Evolutionary conservation across 805 yeast genomes (phyloP).

Genomic region (Pichia membranifaciens): DNA sequence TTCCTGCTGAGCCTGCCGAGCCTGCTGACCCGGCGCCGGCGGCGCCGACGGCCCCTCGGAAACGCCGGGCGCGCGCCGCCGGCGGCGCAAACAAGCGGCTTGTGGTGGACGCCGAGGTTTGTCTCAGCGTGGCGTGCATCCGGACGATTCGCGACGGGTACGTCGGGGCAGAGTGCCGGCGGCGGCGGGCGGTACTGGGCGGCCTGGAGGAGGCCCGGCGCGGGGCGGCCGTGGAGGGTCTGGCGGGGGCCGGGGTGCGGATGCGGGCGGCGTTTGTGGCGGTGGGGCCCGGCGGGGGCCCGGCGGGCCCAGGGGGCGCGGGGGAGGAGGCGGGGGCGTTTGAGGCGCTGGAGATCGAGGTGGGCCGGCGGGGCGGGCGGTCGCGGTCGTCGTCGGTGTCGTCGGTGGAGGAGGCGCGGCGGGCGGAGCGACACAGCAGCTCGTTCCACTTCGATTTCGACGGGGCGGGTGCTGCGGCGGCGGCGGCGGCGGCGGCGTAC

Average conservation of each 20-base stretch:
- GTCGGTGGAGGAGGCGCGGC: conserved; percentile 15
- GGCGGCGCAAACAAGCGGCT: neutral
- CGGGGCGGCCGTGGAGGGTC: neutral
- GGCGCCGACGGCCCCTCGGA: too few relatives aligned
- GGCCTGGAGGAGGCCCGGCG: too few relatives aligned
- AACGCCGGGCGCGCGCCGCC: too few relatives aligned
- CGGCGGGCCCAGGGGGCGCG: conserved; percentile 5
- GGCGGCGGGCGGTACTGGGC: too few relatives aligned
- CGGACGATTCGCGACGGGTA: conserved; percentile 3
- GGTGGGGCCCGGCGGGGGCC: too few relatives aligned
- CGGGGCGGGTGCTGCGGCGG: neutral
- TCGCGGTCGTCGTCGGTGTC: conserved; percentile 17
- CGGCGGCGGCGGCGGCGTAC: neutral
- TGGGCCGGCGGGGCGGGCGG: conserved; percentile 4
- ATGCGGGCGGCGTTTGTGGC: neutral
- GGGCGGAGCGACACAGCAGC: conserved; percentile 8
- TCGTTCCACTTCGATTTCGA: conserved; percentile 14
- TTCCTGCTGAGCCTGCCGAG: too few relatives aligned
- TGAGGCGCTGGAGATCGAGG: conserved; percentile 7
- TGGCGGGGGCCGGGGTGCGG: neutral
- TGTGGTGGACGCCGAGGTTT: neutral
- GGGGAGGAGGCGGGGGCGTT: conserved; percentile 13
- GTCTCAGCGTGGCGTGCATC: neutral
- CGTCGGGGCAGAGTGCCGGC: too few relatives aligned
- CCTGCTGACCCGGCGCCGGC: too few relatives aligned